These are phyloP conservation scores for Austroboletus novae-zelandiae DNA, from an alignment of 1,284 basidiomycete genomes.

Conservation along the genomic window DNA sequence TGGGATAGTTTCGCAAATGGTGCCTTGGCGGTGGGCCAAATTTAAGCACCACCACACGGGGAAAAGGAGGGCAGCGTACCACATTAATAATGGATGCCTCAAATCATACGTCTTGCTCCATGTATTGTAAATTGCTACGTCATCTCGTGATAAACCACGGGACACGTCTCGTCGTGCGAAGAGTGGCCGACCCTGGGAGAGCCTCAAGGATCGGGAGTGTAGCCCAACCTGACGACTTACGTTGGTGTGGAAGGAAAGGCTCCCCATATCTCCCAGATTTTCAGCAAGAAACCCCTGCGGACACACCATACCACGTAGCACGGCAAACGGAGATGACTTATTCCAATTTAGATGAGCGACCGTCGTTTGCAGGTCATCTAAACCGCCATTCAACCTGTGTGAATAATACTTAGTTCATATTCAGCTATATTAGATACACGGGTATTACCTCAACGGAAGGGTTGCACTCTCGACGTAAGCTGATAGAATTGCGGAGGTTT, in stretches of 20 bases:
- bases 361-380: conserved; percentile 47
- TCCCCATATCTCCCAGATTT: conserved; percentile 35
- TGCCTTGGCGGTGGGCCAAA: conserved; percentile 29
- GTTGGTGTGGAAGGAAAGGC: conserved; percentile 43
- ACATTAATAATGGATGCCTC: conserved; percentile 34
- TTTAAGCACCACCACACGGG: background rate
- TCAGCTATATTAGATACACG: background rate
- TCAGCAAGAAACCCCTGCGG: conserved; percentile 25
- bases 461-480: conserved; percentile 67
- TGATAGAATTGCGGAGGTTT: conserved; percentile 63
- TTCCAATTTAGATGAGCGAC: conserved; percentile 53
- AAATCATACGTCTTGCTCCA: conserved; percentile 34
- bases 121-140: conserved; percentile 38
- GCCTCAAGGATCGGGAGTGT: background rate
- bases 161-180: conserved; percentile 52
- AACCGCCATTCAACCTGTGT: conserved; percentile 38
- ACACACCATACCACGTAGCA: conserved; percentile 56
- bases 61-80: conserved; percentile 26
- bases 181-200: conserved; percentile 14
- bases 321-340: conserved; percentile 53
- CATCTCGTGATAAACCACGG: conserved; percentile 48
- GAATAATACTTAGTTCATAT: background rate
- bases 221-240: conserved; percentile 10
- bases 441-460: conserved; percentile 57
- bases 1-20: conserved; percentile 45